Conservation (phyloP, 1,284 basidiomycete species). For the Ceratobasidium sp. region DNA sequence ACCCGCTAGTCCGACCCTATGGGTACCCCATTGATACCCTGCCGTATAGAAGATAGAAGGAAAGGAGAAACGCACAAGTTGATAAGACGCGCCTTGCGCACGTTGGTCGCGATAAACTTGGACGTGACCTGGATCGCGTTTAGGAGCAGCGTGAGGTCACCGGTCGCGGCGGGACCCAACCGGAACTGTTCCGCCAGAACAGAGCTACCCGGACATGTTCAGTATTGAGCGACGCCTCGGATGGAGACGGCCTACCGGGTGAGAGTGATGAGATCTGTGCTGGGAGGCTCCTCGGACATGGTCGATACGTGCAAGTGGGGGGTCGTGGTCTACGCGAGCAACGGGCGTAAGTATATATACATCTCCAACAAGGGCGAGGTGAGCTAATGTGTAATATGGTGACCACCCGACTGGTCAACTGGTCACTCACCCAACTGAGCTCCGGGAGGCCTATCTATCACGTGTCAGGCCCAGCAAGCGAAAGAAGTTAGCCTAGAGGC, state of each 20-base stretch:
- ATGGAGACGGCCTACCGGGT: slow-evolving; percentile 71
- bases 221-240: background rate
- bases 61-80: slow-evolving; percentile 80
- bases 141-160: slow-evolving; percentile 94
- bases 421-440: slow-evolving; percentile 26
- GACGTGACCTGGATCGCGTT: slow-evolving; percentile 96
- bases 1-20: slow-evolving; percentile 92
- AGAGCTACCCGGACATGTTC: too few species aligned
- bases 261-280: slow-evolving; percentile 90
- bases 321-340: slow-evolving; percentile 15
- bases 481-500: slow-evolving; percentile 9
- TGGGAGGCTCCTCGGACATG: slow-evolving; percentile 73
- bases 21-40: background rate
- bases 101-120: slow-evolving; percentile 98
- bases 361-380: background rate
- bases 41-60: background rate
- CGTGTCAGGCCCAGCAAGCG: slow-evolving; percentile 12
- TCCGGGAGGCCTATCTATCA: slow-evolving; percentile 39
- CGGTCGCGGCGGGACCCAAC: slow-evolving; percentile 83
- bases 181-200: slow-evolving; percentile 86
- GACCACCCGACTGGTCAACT: slow-evolving; percentile 25
- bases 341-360: slow-evolving; percentile 29
- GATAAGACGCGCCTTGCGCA: slow-evolving; percentile 96
- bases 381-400: slow-evolving; percentile 19
- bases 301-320: slow-evolving; percentile 22